A percentile compares a stretch with the other conserved stretches of the same genome.
Evolutionary conservation across 768 basidiomycete genomes (phyloP).

Genomic region (Amanita rimosa): DNA sequence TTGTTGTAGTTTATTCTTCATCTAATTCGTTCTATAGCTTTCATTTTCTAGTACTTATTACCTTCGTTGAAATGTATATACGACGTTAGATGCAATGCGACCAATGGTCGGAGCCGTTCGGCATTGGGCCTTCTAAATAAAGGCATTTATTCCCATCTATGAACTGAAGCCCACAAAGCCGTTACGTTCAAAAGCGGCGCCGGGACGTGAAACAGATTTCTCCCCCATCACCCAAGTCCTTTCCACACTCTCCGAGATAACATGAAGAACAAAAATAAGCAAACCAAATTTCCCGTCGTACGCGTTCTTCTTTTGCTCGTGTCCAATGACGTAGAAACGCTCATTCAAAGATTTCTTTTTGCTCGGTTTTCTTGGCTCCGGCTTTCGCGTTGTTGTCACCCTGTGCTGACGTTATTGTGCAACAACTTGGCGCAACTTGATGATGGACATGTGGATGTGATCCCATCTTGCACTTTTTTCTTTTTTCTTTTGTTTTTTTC

Average conservation of each 20-base stretch:
- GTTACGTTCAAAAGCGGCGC: not conserved
- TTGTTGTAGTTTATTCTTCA: not conserved
- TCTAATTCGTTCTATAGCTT: not conserved
- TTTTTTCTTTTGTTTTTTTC: not conserved
- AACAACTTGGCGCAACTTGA: not conserved
- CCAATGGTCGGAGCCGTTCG: not conserved
- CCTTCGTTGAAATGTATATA: no score
- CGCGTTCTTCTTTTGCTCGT: conserved; percentile 17
- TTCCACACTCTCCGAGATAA: not conserved
- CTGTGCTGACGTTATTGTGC: not conserved
- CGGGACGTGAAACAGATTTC: not conserved
- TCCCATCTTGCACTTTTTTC: not conserved
- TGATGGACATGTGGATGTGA: not conserved
- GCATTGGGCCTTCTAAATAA: not conserved
- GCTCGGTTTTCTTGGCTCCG: not conserved
- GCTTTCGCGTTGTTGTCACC: not conserved
- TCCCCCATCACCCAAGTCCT: not conserved
- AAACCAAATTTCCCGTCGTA: conserved; percentile 87
- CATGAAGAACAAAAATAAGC: conserved; percentile 89
- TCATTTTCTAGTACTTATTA: not conserved
- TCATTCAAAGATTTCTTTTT: conserved; percentile 1
- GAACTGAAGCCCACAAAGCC: not conserved
- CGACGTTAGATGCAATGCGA: no score
- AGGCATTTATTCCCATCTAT: not conserved
- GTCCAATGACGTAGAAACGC: not conserved